Percentiles rank a stretch among this genome's conserved stretches.
Evolutionary conservation across 129 eudicot genomes (phyloP).

Genomic region (Flaveria robusta): DNA sequence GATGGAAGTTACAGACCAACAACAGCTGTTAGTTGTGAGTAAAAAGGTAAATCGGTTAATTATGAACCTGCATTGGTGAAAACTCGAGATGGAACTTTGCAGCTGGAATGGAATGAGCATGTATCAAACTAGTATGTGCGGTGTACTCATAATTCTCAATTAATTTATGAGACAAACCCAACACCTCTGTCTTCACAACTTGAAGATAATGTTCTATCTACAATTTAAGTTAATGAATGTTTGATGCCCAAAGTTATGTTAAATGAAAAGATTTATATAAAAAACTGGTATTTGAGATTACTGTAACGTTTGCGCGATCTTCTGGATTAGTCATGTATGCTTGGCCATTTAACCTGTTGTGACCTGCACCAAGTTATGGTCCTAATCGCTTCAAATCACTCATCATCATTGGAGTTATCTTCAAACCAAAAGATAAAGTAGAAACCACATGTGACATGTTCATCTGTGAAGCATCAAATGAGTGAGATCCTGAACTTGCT

Average conservation of each 20-base stretch:
- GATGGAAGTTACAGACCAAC: not conserved
- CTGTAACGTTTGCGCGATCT: slow-evolving; percentile 67
- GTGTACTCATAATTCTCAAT: slow-evolving; percentile 89
- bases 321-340: slow-evolving; percentile 55
- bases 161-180: slow-evolving; percentile 53
- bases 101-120: slow-evolving; percentile 63
- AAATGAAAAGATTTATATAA: not conserved
- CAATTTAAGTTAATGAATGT: slow-evolving; percentile 25
- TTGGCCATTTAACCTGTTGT: slow-evolving; percentile 57
- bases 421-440: slow-evolving; percentile 68
- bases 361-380: slow-evolving; percentile 71
- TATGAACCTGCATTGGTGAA: slow-evolving; percentile 91
- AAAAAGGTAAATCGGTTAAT: not conserved
- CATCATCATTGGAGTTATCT: slow-evolving; percentile 54
- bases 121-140: slow-evolving; percentile 82
- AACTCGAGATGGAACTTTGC: slow-evolving; percentile 77
- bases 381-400: slow-evolving; percentile 59
- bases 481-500: slow-evolving; percentile 78
- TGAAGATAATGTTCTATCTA: slow-evolving; percentile 94
- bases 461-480: slow-evolving; percentile 82
- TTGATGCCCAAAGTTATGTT: slow-evolving; percentile 10
- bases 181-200: slow-evolving; percentile 88
- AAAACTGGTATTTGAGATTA: slow-evolving; percentile 35
- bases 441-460: slow-evolving; percentile 80
- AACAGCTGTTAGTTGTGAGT: not conserved